Evolutionary conservation across 176 grass and related monocot species (phyloP).

Genomic region (Chrysopogon serrulatus): DNA sequence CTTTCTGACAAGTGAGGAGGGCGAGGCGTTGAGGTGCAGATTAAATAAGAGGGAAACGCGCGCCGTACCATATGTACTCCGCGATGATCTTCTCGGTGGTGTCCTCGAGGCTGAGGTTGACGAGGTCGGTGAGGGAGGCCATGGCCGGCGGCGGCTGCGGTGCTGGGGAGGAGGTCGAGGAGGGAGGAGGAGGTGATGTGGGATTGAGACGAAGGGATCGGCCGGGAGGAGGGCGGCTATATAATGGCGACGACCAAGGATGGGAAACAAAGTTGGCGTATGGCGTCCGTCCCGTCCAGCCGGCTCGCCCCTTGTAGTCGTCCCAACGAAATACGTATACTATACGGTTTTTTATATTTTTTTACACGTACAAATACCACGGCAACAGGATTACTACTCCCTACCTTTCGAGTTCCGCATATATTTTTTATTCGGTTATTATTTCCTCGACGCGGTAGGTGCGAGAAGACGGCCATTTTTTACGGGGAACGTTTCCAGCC

Average conservation of each 20-base stretch:
- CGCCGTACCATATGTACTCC: constrained; percentile 95
- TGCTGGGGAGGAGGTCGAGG: not conserved
- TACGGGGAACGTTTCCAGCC: accelerated
- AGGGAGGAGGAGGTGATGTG: not conserved
- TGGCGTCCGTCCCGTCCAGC: not conserved
- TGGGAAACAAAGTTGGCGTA: constrained; percentile 27
- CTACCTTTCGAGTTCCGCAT: not conserved
- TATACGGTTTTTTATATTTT: too few species aligned
- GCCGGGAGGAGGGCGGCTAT: constrained; percentile 20
- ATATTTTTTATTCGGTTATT: not conserved
- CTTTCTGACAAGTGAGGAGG: not conserved
- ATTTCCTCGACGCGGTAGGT: constrained; percentile 10
- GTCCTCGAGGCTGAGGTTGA: constrained; percentile 80
- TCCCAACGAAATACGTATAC: not conserved
- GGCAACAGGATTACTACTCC: not conserved
- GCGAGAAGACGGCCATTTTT: not conserved
- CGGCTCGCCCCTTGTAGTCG: not conserved
- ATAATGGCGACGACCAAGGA: constrained; percentile 28
- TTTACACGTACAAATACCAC: not conserved
- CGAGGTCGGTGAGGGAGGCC: constrained; percentile 87
- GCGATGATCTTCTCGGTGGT: constrained; percentile 93
- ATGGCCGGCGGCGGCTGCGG: constrained; percentile 43
- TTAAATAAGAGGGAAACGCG: not conserved
- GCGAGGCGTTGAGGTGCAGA: not conserved
- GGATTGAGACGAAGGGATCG: constrained; percentile 16